phyloP scores from a whole-genome alignment of 768 basidiomycete species.

The Lentinula guzmanii region DNA sequence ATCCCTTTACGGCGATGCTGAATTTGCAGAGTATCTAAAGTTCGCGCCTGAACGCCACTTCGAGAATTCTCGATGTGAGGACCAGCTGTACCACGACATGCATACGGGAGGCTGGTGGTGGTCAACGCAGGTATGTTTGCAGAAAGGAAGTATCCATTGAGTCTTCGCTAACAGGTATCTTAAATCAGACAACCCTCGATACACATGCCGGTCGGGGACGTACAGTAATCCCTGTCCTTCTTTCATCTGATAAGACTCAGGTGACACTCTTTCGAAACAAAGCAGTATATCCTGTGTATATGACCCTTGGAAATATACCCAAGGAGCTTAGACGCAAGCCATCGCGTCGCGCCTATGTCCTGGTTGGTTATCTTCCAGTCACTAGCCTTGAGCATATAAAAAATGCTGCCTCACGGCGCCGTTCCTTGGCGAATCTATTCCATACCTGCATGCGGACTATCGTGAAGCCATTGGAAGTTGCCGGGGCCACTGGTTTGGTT shows the following conservation, averaged over 20 bases:
- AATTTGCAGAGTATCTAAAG: background rate
- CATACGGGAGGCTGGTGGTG: constrained; percentile 23
- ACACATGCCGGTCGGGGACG: too few relatives aligned
- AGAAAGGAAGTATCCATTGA: too few relatives aligned
- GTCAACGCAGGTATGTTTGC: background rate
- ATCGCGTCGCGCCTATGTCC: too few relatives aligned
- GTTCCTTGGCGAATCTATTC: too few relatives aligned
- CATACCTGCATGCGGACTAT: too few relatives aligned
- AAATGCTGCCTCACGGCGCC: too few relatives aligned
- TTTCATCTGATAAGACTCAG: background rate
- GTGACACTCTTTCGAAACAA: background rate
- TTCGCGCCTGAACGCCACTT: background rate
- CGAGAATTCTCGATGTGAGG: background rate
- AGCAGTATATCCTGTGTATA: background rate
- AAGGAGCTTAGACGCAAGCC: background rate
- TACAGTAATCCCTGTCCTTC: background rate
- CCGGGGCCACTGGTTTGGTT: too few relatives aligned
- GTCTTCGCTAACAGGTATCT: too few relatives aligned
- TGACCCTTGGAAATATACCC: background rate
- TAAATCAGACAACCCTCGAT: too few relatives aligned
- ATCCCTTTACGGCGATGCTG: background rate
- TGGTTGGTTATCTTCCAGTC: too few relatives aligned
- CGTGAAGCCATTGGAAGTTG: too few relatives aligned
- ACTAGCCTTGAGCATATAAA: too few relatives aligned
- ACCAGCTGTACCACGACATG: background rate